Conservation (phyloP, 345 rosid genomes). For the Eucalyptus albens region DNA sequence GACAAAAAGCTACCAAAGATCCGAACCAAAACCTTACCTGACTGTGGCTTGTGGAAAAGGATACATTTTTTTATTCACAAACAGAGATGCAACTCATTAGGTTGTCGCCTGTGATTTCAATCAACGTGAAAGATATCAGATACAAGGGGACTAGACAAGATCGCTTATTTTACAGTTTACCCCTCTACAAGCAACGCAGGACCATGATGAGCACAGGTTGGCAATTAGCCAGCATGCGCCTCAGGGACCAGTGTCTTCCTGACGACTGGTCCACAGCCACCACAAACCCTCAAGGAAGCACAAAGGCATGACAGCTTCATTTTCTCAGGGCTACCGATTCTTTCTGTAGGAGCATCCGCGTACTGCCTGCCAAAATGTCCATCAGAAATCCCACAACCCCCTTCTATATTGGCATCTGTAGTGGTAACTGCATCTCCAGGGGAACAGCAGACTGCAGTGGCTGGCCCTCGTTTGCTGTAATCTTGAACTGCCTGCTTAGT, state of each 20-base stretch:
- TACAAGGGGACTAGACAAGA: background rate
- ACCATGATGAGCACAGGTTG: background rate
- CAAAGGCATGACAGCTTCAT: slow-evolving; percentile 45
- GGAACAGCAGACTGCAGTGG: background rate
- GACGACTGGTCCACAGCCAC: slow-evolving; percentile 22
- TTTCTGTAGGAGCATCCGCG: slow-evolving; percentile 8
- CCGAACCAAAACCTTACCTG: background rate
- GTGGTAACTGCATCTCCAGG: slow-evolving; percentile 27
- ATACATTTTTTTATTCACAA: background rate
- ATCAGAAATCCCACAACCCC: slow-evolving; percentile 16
- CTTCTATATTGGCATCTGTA: slow-evolving; percentile 41
- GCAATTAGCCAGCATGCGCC: slow-evolving; percentile 36
- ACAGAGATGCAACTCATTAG: background rate
- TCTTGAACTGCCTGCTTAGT: slow-evolving; percentile 39
- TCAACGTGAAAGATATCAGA: background rate
- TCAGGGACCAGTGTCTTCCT: slow-evolving; percentile 15
- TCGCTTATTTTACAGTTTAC: background rate
- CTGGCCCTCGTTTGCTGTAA: slow-evolving; percentile 11
- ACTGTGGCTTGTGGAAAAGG: background rate
- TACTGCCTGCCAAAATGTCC: slow-evolving; percentile 8
- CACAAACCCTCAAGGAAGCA: slow-evolving; percentile 41
- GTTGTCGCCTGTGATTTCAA: background rate
- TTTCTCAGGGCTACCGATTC: slow-evolving; percentile 21
- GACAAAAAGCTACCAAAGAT: background rate
- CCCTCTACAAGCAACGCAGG: background rate